phyloP scores from a whole-genome alignment of 1,284 basidiomycete species.

The Prillingera fragicola region DNA sequence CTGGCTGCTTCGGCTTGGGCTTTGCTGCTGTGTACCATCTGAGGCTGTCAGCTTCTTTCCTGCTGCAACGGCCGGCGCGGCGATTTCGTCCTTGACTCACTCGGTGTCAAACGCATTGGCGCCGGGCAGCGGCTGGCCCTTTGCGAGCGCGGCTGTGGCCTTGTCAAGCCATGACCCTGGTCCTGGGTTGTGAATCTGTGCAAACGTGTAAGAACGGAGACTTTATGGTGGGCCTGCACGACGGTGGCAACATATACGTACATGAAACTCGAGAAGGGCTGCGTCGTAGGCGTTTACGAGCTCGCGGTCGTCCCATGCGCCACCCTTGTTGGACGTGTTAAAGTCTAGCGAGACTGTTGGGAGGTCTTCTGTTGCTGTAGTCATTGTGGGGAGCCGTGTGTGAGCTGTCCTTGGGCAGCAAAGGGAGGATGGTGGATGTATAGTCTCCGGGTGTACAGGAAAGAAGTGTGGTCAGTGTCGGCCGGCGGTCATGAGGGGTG shows the following conservation, averaged over 20 bases:
- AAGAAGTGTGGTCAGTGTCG: no score
- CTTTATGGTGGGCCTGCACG: background rate
- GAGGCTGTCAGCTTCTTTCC: slow-evolving; percentile 1
- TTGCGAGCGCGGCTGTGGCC: slow-evolving; percentile 40
- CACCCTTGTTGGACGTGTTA: slow-evolving; percentile 3
- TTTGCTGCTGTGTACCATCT: slow-evolving; percentile 19
- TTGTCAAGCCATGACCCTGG: slow-evolving; percentile 49
- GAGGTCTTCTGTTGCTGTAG: background rate
- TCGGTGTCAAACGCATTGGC: slow-evolving; percentile 30
- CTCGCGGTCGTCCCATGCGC: slow-evolving; percentile 47
- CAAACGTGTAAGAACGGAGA: slow-evolving; percentile 1
- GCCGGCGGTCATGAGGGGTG: no score
- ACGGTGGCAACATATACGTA: slow-evolving; percentile 14
- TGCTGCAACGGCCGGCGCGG: background rate
- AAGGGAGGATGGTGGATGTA: no score
- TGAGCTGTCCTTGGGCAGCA: no score
- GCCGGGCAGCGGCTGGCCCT: slow-evolving; percentile 37
- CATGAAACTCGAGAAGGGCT: slow-evolving; percentile 46
- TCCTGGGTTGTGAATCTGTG: slow-evolving; percentile 44
- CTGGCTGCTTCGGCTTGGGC: slow-evolving; percentile 2
- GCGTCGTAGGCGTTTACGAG: slow-evolving; percentile 44
- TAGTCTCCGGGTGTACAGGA: no score
- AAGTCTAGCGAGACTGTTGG: slow-evolving; percentile 6
- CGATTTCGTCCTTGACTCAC: slow-evolving; percentile 34
- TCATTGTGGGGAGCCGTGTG: no score